These are phyloP conservation scores for Sporodiniella umbellata DNA, from an alignment of 371 early-diverging fungal species.

Conservation along the genomic window DNA sequence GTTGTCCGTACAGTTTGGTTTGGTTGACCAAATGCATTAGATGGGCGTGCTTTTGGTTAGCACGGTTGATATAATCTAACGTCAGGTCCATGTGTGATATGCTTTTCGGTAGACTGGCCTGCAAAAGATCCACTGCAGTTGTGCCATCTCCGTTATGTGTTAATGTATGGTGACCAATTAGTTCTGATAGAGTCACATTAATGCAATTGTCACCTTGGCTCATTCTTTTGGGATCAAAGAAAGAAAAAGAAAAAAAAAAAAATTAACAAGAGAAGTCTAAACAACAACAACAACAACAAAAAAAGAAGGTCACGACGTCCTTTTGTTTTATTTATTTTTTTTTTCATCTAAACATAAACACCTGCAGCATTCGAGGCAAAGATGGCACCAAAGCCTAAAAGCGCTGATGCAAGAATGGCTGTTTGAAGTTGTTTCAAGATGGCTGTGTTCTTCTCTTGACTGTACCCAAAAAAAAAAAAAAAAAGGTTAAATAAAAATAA, in stretches of 20 bases:
- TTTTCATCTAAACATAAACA: conserved; percentile 35
- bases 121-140: background rate
- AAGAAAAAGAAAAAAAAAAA: background rate
- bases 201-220: background rate
- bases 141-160: background rate
- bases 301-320: background rate
- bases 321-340: background rate
- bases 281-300: background rate
- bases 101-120: background rate
- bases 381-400: conserved; percentile 45
- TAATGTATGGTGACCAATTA: background rate
- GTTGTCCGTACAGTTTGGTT: background rate
- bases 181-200: background rate
- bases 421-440: conserved; percentile 35
- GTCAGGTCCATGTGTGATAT: background rate
- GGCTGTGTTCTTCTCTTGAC: conserved; percentile 38
- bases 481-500: too few relatives aligned
- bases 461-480: conserved; percentile 7
- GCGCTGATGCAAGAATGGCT: conserved; percentile 34
- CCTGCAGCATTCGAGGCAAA: conserved; percentile 48
- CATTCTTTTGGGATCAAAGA: background rate
- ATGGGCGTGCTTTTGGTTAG: conserved; percentile 1
- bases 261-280: background rate
- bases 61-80: background rate
- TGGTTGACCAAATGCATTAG: background rate